phyloP scores from a whole-genome alignment of 1,139 yeast genomes.

The Suhomyces anneliseae region DNA sequence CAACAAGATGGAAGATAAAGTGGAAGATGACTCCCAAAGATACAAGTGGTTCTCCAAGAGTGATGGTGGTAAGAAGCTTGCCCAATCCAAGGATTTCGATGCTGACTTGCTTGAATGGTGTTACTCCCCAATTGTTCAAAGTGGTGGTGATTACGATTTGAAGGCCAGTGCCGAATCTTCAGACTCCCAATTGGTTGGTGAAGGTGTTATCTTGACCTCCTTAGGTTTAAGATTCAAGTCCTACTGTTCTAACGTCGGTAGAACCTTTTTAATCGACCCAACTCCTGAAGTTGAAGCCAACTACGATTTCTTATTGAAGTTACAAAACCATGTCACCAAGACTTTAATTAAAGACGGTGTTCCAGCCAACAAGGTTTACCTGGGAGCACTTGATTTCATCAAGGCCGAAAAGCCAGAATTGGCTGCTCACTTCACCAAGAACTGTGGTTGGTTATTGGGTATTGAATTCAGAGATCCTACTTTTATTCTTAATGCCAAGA shows the following conservation, averaged over 20 bases:
- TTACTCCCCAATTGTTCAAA: slow-evolving; percentile 86
- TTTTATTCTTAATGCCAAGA: slow-evolving; percentile 71
- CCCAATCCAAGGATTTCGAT: slow-evolving; percentile 58
- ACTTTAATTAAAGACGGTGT: slow-evolving; percentile 64
- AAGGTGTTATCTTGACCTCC: slow-evolving; percentile 81
- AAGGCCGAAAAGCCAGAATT: slow-evolving; percentile 62
- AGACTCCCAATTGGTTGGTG: slow-evolving; percentile 62
- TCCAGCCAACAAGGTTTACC: slow-evolving; percentile 65
- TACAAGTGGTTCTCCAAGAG: slow-evolving; percentile 66
- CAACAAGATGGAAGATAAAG: slow-evolving; percentile 74
- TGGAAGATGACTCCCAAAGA: slow-evolving; percentile 82
- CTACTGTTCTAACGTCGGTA: slow-evolving; percentile 83
- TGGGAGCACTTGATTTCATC: slow-evolving; percentile 60
- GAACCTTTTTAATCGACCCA: slow-evolving; percentile 91
- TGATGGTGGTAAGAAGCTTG: slow-evolving; percentile 57
- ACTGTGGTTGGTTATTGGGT: slow-evolving; percentile 89
- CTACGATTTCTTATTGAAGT: slow-evolving; percentile 71
- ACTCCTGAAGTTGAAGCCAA: slow-evolving; percentile 74
- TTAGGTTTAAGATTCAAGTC: slow-evolving; percentile 86
- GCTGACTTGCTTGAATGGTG: slow-evolving; percentile 88
- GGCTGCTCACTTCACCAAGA: slow-evolving; percentile 66
- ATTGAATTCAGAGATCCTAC: slow-evolving; percentile 85
- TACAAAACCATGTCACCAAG: slow-evolving; percentile 62
- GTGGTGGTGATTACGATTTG: slow-evolving; percentile 83
- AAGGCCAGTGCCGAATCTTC: slow-evolving; percentile 82